Base-by-base conservation (phyloP, 805 yeast species). In the Saccharomycopsis synnaedendra region DNA sequence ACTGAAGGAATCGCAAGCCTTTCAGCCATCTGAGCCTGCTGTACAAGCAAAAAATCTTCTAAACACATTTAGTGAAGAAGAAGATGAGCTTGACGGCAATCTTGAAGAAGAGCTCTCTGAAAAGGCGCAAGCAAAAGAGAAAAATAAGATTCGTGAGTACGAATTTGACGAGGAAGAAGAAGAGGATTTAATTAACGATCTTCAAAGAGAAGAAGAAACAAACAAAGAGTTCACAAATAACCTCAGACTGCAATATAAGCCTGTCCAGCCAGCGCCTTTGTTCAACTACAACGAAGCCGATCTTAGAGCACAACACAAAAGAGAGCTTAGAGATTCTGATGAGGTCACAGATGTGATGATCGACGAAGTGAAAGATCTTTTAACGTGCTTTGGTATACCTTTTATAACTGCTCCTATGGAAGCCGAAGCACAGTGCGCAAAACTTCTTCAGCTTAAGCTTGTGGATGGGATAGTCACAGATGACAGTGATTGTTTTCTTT, bases 341-440 rank as follows among this genome's bases (percentile, higher is more conserved):
- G 94, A 85, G 56, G 96, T 90, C 0, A 84, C 96, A 0, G 74
- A 76, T 5, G 75, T 75, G 1, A 93, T 93, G 97, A 75, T 90
- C 29, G 70, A 71, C 37, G 97, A 93, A 59, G 93, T 95, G 19
- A 96, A 93, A 64, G 96, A 88, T 53, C 68, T 93, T 39, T 67
- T 93, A 5, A 75, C 83, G 32, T 65, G 90, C 46, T 93, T 93
- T 69, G 98, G 98, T 1, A 84, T 93, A 4, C 99, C 99, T 0
- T 93, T 78, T 55, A 74, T 93, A 6, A 85, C 95, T 0, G 97
- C 98, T 0, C 99, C 98, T 1, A 87, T 87, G 89, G 99, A 93
- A 64, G 98, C 98, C 1, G 99, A 93, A 65, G 97, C 98, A 0
- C 98, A 93, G 59, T 93, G 99, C 65, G 96, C 96, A 0, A 85